Base-by-base conservation (phyloP, 179 eudicot species). In the Heliamphora ciliata region DNA sequence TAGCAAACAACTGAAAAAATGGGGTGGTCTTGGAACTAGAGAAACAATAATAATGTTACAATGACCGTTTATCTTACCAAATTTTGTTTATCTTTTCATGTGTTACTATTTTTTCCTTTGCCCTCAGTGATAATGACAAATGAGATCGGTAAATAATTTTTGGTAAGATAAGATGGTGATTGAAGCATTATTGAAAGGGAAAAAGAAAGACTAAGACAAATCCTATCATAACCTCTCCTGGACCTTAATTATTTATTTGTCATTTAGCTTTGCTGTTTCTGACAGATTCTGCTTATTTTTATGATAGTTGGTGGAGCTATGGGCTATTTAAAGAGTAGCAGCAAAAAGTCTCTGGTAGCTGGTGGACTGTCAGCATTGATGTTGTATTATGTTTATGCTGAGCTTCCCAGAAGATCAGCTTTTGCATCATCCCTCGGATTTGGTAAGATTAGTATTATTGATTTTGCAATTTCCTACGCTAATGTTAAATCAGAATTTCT, bases 241-340 rank as follows among this genome's bases (percentile, higher is more conserved):
- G 8, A 44, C 76, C 60, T 79, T 10, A 54, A 52, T 60, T 46
- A 44, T 60, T 59, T 79, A 17, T 55, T 6, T 5, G 15, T 51
- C 4, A 1, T 68, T 68, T 31, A 40, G 15, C 63, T 67, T 65
- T 52, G 18, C 52, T 56, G 6, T 56, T 44, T 70, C 54, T 70
- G 58, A 46, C 18, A 17, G 46, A 46, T 56, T 60, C 9, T 61
- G 8, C 60, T 63, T 1, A 51, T 10, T 72, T 44, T 65, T 63
- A 11, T 77, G 8, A 40, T 73, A 85, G 81, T 90, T 17, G 98
- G 98, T 78, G 98, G 98, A 64, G 51, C 89, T 13, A 90, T 91
- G 92, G 98, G 98, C 55, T 94, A 84, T 71, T 46, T 95, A 76
- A 95, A 95, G 83, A 87, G 91, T 59, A 96, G 98, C 59, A 95